Conservation (phyloP, 768 basidiomycete genomes). For the Cyclocybe cylindracea region DNA sequence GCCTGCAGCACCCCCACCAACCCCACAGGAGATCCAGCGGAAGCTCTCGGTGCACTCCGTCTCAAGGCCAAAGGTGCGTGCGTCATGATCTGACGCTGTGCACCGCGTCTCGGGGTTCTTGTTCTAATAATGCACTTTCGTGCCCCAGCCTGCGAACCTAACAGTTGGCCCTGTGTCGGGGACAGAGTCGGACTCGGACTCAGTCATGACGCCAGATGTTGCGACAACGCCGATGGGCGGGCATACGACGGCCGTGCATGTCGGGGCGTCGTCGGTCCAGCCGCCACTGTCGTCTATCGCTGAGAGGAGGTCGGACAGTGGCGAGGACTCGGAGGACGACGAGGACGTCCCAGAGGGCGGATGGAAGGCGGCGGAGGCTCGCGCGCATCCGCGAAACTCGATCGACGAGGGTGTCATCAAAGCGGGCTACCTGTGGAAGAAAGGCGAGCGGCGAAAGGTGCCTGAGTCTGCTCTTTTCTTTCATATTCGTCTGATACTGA, state of each 20-base stretch:
- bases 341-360: constrained; percentile 68
- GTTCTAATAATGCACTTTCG: constrained; percentile 10
- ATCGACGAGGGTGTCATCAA: constrained; percentile 77
- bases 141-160: constrained; percentile 14
- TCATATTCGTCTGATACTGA: not conserved
- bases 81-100: too few relatives aligned
- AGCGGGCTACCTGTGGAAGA: constrained; percentile 95
- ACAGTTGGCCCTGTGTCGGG: constrained; percentile 53
- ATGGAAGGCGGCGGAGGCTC: constrained; percentile 56
- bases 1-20: constrained; percentile 62
- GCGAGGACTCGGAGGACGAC: constrained; percentile 78
- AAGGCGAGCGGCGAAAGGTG: constrained; percentile 96
- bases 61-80: constrained; percentile 48
- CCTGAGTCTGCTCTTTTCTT: constrained; percentile 20
- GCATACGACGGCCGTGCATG: constrained; percentile 30
- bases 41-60: constrained; percentile 80
- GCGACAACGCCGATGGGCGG: constrained; percentile 31
- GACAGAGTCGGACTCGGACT: constrained; percentile 88
- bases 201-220: constrained; percentile 58
- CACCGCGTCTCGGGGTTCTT: too few relatives aligned
- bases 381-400: constrained; percentile 45
- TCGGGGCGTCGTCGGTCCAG: constrained; percentile 35
- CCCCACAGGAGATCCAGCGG: constrained; percentile 83
- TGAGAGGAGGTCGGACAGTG: constrained; percentile 68
- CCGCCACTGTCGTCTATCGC: constrained; percentile 77